Base-by-base conservation (phyloP, 2,329 filamentous ascomycete species). In the Coniochaeta sp. region DNA sequence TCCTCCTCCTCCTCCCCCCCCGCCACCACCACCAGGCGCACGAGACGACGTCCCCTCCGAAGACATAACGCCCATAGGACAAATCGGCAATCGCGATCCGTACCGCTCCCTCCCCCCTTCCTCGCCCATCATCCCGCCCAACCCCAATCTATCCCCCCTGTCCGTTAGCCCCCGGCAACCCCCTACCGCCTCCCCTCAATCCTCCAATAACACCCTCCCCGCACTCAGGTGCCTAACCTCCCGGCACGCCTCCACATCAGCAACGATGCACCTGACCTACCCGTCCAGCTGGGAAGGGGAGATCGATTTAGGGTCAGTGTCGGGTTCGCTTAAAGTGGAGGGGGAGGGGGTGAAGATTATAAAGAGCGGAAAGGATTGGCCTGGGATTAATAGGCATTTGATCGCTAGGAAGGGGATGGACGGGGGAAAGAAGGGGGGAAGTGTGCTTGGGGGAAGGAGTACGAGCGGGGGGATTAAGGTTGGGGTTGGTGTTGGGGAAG, bases 211-310 rank as follows among this genome's bases (percentile, higher is more conserved):
- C 12, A 28, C 14, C 42, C 26, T 31, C 38, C 56, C 61, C 13
- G 55, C 59, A 24, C 52, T 75, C 60, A 58, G 63, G 47, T 60
- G 63, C 27, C 62, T 82, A 4, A 57, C 63, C 31, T 69, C 71
- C 3, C 55, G 58, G 6, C 77, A 82, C 63, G 63, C 54, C 20
- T 71, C 72, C 35, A 69, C 75, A 9, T 76, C 73, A 51, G 77
- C 75, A 6, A 48, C 59, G 28, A 57, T 79, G 47, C 59, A 57
- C 13, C 63, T 81, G 20, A 54, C 49, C 14, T 80, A 78, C 56
- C 78, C 79, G 0, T 59, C 58, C 20, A 64, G 69, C 2, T 82
- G 78, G 79, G 71, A 74, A 55, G 79, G 79, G 13, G 56, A 57
- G 18, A 61, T 80, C 30, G 55, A 55, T 9, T 68, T 72, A 12